These are phyloP conservation scores for Podaxis sp. DNA, from an alignment of 768 basidiomycete species.

Conservation along the genomic window DNA sequence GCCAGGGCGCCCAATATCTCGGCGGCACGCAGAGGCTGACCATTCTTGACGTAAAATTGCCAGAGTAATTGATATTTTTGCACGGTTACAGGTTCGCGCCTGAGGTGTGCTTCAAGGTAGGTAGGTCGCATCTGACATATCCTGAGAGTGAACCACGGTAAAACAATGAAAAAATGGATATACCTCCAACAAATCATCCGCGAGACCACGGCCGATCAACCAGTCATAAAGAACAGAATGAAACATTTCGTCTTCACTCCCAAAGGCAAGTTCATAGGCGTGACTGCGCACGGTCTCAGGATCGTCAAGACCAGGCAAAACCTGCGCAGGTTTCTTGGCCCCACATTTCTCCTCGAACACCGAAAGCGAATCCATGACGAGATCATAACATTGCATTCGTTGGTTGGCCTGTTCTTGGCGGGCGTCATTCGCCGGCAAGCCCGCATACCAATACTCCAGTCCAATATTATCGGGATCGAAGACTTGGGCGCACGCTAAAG, in stretches of 20 bases:
- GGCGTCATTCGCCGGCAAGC: constrained; percentile 53
- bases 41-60: constrained; percentile 96
- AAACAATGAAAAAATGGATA: constrained; percentile 18
- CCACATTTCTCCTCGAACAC: constrained; percentile 71
- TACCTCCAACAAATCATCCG: constrained; percentile 90
- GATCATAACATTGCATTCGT: constrained; percentile 75
- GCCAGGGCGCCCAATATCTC: constrained; percentile 81
- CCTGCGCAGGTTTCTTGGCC: constrained; percentile 21
- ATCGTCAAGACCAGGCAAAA: constrained; percentile 40
- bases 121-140: constrained; percentile 70
- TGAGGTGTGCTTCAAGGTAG: constrained; percentile 87
- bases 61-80: constrained; percentile 88
- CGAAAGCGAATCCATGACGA: constrained; percentile 77
- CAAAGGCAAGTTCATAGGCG: constrained; percentile 85
- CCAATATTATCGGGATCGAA: constrained; percentile 77
- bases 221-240: constrained; percentile 95
- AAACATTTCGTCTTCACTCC: constrained; percentile 87
- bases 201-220: constrained; percentile 75
- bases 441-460: constrained; percentile 73
- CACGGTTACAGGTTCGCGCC: constrained; percentile 74
- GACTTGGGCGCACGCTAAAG: constrained; percentile 76
- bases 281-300: constrained; percentile 74
- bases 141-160: not conserved
- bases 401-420: constrained; percentile 56
- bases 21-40: constrained; percentile 84